phyloP scores from a whole-genome alignment of 768 basidiomycete genomes.

The Strobilomyces dryophilus region DNA sequence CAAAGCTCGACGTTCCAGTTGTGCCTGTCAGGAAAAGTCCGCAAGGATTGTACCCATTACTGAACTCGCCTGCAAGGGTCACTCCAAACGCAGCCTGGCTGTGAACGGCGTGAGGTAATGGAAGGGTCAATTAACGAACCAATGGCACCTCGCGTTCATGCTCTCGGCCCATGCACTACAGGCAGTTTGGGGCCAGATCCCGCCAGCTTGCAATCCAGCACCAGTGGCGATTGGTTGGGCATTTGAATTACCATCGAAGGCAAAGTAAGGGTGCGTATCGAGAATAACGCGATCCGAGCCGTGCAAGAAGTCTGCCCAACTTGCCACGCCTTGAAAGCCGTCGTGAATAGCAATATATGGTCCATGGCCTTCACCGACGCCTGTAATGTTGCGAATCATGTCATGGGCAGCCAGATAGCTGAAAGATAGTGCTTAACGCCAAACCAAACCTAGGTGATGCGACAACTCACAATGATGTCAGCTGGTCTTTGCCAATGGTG shows the following conservation, averaged over 20 bases:
- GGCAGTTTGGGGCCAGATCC: slow-evolving; percentile 45
- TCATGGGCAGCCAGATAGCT: slow-evolving; percentile 58
- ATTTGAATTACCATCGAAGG: slow-evolving; percentile 44
- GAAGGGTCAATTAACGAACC: not conserved
- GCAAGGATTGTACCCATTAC: slow-evolving; percentile 63
- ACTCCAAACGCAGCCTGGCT: slow-evolving; percentile 61
- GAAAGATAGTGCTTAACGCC: slow-evolving; percentile 1
- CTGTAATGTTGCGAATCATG: slow-evolving; percentile 69
- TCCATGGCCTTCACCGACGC: slow-evolving; percentile 61
- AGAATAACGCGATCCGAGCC: slow-evolving; percentile 60
- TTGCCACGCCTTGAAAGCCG: slow-evolving; percentile 45
- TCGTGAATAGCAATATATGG: slow-evolving; percentile 61
- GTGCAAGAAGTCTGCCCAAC: slow-evolving; percentile 47
- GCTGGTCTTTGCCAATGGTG: slow-evolving; percentile 48
- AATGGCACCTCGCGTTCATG: slow-evolving; percentile 42
- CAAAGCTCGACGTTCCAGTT: slow-evolving; percentile 23
- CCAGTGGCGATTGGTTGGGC: slow-evolving; percentile 32
- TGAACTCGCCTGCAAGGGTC: slow-evolving; percentile 74
- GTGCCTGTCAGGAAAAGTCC: slow-evolving; percentile 46
- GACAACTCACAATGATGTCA: slow-evolving; percentile 58
- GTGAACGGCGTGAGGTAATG: slow-evolving; percentile 1
- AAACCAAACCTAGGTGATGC: not conserved
- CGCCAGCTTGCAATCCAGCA: slow-evolving; percentile 34
- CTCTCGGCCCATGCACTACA: slow-evolving; percentile 56
- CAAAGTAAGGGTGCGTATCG: slow-evolving; percentile 69